Conservation (phyloP, 768 basidiomycete species). For the Infundibulicybe gibba region DNA sequence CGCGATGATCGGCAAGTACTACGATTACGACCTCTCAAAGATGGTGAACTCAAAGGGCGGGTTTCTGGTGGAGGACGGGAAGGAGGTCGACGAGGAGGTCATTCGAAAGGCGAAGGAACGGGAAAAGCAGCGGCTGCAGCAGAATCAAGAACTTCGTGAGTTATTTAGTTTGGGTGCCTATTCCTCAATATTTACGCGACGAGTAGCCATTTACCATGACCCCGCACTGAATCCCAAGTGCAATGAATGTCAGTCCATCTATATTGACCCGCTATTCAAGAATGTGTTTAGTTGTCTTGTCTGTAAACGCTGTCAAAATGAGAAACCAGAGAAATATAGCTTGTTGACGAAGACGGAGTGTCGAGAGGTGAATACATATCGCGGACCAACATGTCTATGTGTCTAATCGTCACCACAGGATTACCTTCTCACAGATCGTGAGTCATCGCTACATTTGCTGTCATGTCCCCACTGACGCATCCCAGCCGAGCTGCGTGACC, state of each 20-base stretch:
- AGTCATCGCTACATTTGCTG: too few species aligned
- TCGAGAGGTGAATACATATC: slow-evolving; percentile 63
- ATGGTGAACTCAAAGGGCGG: slow-evolving; percentile 97
- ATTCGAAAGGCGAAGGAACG: slow-evolving; percentile 77
- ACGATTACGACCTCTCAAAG: slow-evolving; percentile 96
- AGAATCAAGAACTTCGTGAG: slow-evolving; percentile 75
- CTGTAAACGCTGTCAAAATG: slow-evolving; percentile 88
- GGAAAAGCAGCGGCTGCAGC: slow-evolving; percentile 72
- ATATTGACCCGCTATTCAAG: slow-evolving; percentile 80
- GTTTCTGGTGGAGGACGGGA: slow-evolving; percentile 88
- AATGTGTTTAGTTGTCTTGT: slow-evolving; percentile 84
- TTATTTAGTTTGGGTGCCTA: background rate
- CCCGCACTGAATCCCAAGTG: slow-evolving; percentile 78
- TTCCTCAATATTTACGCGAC: slow-evolving; percentile 1
- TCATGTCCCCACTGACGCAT: slow-evolving; percentile 4
- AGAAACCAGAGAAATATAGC: slow-evolving; percentile 89
- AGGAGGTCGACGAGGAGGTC: slow-evolving; percentile 73
- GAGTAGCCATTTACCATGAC: slow-evolving; percentile 75
- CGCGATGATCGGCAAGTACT: slow-evolving; percentile 83
- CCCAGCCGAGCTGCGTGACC: slow-evolving; percentile 89
- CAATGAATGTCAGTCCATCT: slow-evolving; percentile 78
- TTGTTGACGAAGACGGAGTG: slow-evolving; percentile 98
- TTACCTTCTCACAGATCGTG: slow-evolving; percentile 64
- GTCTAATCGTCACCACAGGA: slow-evolving; percentile 48
- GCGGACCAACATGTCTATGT: background rate